A percentile compares a stretch with the other conserved stretches of the same genome.
phyloP scores from a whole-genome alignment of 306 rosid species.

The Carpinus viminea region DNA sequence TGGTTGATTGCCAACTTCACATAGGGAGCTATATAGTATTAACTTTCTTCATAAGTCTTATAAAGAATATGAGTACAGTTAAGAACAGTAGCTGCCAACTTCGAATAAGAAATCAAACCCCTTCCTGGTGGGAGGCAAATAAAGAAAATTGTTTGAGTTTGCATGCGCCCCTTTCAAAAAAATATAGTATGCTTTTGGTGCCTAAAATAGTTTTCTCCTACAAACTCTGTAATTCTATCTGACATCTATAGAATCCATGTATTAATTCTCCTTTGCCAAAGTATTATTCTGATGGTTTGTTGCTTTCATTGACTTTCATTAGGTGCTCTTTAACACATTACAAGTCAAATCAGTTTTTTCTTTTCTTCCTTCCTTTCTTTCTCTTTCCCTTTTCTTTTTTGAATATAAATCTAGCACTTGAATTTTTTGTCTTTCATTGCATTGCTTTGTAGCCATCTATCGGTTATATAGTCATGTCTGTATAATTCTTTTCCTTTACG shows the following conservation, averaged over 20 bases:
- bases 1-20: neutral
- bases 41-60: neutral
- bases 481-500: neutral
- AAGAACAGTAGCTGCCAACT: neutral
- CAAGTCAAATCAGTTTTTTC: neutral
- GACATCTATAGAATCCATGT: neutral
- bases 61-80: neutral
- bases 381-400: too few relatives aligned
- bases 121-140: neutral
- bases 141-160: neutral
- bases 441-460: neutral
- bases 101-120: neutral
- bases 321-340: neutral
- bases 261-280: neutral
- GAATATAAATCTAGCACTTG: neutral
- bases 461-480: neutral
- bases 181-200: neutral
- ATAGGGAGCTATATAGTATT: neutral
- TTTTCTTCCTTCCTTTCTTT: neutral
- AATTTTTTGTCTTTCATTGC: neutral
- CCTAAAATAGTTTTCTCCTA: neutral
- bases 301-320: neutral
- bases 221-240: neutral
- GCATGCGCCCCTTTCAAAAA: neutral
- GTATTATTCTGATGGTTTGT: neutral